Evolutionary conservation across 164 flowering plant species (phyloP).

Genomic region (Paratinospora sagittata): DNA sequence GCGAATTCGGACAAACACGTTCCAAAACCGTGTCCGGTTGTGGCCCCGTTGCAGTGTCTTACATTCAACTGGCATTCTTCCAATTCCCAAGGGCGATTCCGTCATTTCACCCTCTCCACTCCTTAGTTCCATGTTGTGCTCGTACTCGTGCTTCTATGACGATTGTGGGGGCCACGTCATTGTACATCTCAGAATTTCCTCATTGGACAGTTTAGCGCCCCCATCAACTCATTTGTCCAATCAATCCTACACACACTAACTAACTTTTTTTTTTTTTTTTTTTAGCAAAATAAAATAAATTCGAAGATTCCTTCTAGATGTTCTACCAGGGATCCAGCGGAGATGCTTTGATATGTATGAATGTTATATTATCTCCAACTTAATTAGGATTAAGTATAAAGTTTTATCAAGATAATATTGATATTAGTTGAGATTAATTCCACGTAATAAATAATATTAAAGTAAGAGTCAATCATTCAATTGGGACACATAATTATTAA

Average conservation of each 20-base stretch:
- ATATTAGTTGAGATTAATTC: too few species aligned
- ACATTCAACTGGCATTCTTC: neutral
- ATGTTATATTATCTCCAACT: too few species aligned
- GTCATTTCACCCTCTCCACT: neutral
- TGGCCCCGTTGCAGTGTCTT: neutral
- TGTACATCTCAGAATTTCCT: neutral
- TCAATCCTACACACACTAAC: neutral
- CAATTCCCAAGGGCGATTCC: neutral
- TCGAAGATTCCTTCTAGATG: neutral
- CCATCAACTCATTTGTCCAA: neutral
- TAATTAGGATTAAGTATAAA: too few species aligned
- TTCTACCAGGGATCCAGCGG: neutral
- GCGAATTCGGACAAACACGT: neutral
- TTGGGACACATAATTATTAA: too few species aligned
- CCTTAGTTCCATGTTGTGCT: neutral
- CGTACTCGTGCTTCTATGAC: neutral
- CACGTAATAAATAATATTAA: too few species aligned
- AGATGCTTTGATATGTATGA: too few species aligned
- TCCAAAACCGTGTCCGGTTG: neutral
- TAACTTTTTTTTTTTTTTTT: neutral
- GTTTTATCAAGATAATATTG: too few species aligned
- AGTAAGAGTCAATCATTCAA: too few species aligned
- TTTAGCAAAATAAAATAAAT: too few species aligned
- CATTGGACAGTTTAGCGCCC: neutral
- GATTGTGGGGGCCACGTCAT: neutral